Base-by-base conservation (phyloP, 1,139 yeast species). In the Suhomyces taliae region DNA sequence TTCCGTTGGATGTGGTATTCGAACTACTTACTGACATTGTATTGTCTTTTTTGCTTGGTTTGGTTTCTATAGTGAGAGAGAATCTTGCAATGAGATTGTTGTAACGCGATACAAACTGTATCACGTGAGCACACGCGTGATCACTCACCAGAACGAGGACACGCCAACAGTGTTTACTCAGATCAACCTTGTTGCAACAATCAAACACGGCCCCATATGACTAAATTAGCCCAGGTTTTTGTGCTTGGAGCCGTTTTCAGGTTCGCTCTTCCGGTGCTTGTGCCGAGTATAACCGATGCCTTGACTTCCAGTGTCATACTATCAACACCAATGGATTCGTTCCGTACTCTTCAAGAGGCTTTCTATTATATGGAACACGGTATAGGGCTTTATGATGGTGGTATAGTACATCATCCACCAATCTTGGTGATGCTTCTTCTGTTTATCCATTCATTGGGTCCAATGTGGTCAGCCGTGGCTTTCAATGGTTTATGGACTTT, bases 371-470 rank as follows among this genome's bases (percentile, higher is more conserved):
- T 81, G 47, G 65, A 74, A n/a, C 78, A 83, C 53, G 76, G 76
- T 11, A 73, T 86, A 41, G 78, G 85, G 49, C 82, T 91, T 6
- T 91, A 90, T 59, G 82, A 82, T 50, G 96, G 96, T 15, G 96
- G 96, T 2, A 84, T 89, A 31, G 89, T 87, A 41, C 95, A 90
- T 63, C 95, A 90, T 60, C 78, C 95, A 5, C 97, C 97, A 1
- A 62, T 91, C 33, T 60, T 88, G 37, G 76, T 89, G 45, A 69
- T 76, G 6, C 54, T 81, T 9, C 70, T 86, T 53, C 70, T 74
- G 31, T 50, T 72, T 3, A 51, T 82, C 14, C 54, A 65, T 37
- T 54, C 43, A 4, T 55, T 54, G 34, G 48, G 57, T 27, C 40
- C 47, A 6, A 40, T 58, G 7, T 34, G 19, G 32, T 44, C 51